These are phyloP conservation scores for Cryphonectria nitschkei DNA, from an alignment of 2,329 filamentous ascomycete species.

Conservation along the genomic window DNA sequence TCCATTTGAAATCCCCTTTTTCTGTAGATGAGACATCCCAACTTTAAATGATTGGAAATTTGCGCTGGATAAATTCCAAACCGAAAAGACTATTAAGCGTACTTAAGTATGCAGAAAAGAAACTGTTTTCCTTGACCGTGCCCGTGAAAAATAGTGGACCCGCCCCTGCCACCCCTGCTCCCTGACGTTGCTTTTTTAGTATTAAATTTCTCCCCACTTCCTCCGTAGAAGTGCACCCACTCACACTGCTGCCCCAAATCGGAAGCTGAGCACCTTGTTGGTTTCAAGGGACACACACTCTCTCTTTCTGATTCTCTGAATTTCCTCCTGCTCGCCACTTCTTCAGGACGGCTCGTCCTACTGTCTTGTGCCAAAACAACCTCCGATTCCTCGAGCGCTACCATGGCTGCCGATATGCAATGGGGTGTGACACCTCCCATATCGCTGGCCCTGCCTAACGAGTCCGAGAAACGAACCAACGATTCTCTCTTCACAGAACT, in stretches of 20 bases:
- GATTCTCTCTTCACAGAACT: conserved; percentile 82
- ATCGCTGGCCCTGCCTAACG: conserved; percentile 74
- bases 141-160: not conserved
- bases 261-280: conserved; percentile 14
- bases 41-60: conserved; percentile 11
- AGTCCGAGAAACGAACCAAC: conserved; percentile 75
- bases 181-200: conserved; percentile 8
- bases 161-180: not conserved
- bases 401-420: conserved; percentile 37
- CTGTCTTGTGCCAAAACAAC: conserved; percentile 3
- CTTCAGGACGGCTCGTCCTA: conserved; percentile 7
- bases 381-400: conserved; percentile 21
- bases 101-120: not conserved
- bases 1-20: not conserved
- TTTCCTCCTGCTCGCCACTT: not conserved
- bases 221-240: not conserved
- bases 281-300: not conserved
- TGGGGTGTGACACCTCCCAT: conserved; percentile 83
- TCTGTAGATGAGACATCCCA: conserved; percentile 7
- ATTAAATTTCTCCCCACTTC: not conserved
- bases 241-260: conserved; percentile 10
- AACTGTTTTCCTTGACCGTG: not conserved
- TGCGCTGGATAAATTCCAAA: not conserved
- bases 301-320: not conserved
- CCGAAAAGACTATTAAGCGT: not conserved